Evolutionary conservation across 352 stramenopile genomes (phyloP).

Genomic region (Globisporangium spiculum): DNA sequence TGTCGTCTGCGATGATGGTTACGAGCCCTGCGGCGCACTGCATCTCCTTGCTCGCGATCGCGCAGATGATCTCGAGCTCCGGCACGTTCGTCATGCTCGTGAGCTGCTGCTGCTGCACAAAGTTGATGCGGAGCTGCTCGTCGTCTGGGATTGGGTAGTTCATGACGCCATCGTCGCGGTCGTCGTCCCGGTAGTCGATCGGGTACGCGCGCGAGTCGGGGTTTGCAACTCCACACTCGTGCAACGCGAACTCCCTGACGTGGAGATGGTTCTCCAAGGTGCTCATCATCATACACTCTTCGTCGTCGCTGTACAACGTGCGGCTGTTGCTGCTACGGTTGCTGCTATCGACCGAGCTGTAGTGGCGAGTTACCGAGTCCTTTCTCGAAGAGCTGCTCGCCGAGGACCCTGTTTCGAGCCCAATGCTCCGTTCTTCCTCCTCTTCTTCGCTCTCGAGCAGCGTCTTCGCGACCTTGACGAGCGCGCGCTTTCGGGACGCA

Average conservation of each 20-base stretch:
- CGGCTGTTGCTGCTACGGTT: neutral
- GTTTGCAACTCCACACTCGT: conserved; percentile 27
- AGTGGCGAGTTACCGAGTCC: conserved; percentile 11
- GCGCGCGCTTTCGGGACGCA: conserved; percentile 22
- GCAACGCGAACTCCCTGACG: conserved; percentile 22
- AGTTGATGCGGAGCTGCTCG: conserved; percentile 32
- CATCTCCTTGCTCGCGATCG: conserved; percentile 38
- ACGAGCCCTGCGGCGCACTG: conserved; percentile 37
- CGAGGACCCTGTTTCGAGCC: conserved; percentile 1
- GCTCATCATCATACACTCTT: conserved; percentile 11
- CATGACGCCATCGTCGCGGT: conserved; percentile 11
- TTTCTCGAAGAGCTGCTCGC: neutral
- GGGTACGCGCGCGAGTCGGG: conserved; percentile 32
- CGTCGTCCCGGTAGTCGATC: conserved; percentile 27
- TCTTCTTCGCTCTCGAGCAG: conserved; percentile 32
- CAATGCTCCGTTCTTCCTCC: conserved; percentile 19
- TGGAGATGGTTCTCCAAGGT: conserved; percentile 22
- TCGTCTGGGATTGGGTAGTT: conserved; percentile 28
- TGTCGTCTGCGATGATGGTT: conserved; percentile 42
- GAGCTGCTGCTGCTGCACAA: conserved; percentile 22
- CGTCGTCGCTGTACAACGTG: neutral
- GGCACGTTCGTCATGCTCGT: conserved; percentile 33
- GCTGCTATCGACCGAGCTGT: neutral
- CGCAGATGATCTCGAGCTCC: conserved; percentile 52
- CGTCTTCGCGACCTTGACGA: conserved; percentile 52